phyloP scores from a whole-genome alignment of 768 basidiomycete species.

The Boletus fagicola region DNA sequence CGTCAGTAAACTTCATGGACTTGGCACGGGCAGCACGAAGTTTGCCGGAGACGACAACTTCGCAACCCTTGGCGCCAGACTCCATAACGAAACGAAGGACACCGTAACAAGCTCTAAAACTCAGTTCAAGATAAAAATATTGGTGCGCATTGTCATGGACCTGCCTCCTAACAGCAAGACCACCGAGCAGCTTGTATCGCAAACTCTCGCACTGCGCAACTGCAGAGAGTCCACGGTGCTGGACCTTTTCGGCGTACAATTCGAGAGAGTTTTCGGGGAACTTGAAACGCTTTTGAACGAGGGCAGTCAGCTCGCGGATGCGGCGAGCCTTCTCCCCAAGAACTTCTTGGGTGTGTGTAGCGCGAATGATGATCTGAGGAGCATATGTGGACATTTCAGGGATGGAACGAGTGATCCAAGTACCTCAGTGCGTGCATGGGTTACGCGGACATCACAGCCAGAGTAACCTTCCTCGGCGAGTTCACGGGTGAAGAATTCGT shows the following conservation, averaged over 20 bases:
- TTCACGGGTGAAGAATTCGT: slow-evolving; percentile 98
- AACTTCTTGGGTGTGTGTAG: slow-evolving; percentile 98
- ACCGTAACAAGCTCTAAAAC: slow-evolving; percentile 90
- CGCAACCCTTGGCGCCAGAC: slow-evolving; percentile 98
- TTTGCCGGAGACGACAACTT: slow-evolving; percentile 99
- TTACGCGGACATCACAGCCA: slow-evolving; percentile 99
- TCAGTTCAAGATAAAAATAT: not conserved
- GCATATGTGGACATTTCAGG: not conserved
- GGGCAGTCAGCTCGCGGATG: slow-evolving; percentile 96
- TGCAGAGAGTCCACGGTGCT: slow-evolving; percentile 96
- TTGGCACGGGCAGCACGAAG: slow-evolving; percentile 99
- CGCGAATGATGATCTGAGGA: slow-evolving; percentile 93
- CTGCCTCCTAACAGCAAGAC: slow-evolving; percentile 96
- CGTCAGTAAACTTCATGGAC: slow-evolving; percentile 99
- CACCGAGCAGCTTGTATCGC: slow-evolving; percentile 98
- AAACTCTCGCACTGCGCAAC: slow-evolving; percentile 98
- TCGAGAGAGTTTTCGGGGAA: slow-evolving; percentile 99
- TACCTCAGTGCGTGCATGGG: slow-evolving; percentile 98
- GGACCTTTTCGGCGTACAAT: slow-evolving; percentile 99
- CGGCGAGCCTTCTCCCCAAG: slow-evolving; percentile 99
- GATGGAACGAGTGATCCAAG: slow-evolving; percentile 1
- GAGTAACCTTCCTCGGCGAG: slow-evolving; percentile 99
- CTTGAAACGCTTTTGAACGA: slow-evolving; percentile 99
- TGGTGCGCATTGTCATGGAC: slow-evolving; percentile 23
- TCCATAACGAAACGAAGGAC: slow-evolving; percentile 99